Base-by-base conservation (phyloP, 2,329 filamentous ascomycete genomes). In the Fusarium mundagurra region DNA sequence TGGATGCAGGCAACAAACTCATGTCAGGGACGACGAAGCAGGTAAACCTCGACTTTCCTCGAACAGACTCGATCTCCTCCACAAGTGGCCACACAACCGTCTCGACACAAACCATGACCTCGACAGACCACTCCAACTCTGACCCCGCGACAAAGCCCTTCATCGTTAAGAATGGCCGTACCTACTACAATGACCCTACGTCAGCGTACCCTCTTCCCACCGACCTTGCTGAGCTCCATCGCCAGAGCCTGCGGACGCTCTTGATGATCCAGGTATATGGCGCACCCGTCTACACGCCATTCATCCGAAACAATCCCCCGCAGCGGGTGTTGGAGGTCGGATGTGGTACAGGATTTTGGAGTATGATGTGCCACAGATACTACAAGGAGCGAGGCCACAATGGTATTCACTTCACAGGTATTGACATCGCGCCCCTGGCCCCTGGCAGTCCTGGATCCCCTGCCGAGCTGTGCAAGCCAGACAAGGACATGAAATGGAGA, bases 321-420 rank as follows among this genome's bases (percentile, higher is more conserved):
- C 88, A 88, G 77, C 92, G 91, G 73, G 92, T 98, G 34, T 87
- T 98, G 31, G 96, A 98, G 80, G 84, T 98, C 39, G 95, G 92
- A 36, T 98, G 96, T 82, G 95, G 95, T 24, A 93, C 93, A 27
- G 96, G 91, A 31, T 93, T 97, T 80, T 98, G 95, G 95, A 95
- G 93, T 76, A 92, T 93, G 83, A 91, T 94, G 86, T 97, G 94
- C 81, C 93, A 97, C 81, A 90, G 94, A 41, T 93, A 94, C 82
- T 94, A 95, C 80, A 87, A 89, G 64, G 88, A 90, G 55, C 86
- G 89, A 63, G 94, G 94, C 20, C 88, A 93, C 79, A 84, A 87
- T 9, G 88, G 91, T 69, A 91, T 97, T 29, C 89, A 90, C 10
- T 98, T 97, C 80, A 94, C 92, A 1, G 95, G 95, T 4, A 83